phyloP scores from a whole-genome alignment of 495 filamentous ascomycete genomes.

The Hypoxylon cercidicola region DNA sequence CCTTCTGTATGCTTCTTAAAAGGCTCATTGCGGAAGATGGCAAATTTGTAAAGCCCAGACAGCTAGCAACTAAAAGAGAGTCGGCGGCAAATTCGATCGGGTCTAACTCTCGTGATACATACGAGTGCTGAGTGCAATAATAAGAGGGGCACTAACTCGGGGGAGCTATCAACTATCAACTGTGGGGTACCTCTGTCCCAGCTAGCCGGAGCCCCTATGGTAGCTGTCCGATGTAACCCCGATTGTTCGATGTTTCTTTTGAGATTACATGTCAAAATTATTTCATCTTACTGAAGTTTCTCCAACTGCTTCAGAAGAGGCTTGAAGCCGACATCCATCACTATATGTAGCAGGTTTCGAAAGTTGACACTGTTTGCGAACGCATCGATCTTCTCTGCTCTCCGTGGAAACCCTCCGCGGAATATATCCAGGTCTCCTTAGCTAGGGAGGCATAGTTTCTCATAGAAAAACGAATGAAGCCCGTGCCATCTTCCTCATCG shows the following conservation, averaged over 20 bases:
- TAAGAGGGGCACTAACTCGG: slow-evolving; percentile 27
- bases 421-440: no score
- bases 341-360: no score
- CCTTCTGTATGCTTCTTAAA: slow-evolving; percentile 47
- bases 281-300: no score
- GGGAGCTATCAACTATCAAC: slow-evolving; percentile 6
- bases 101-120: slow-evolving; percentile 14
- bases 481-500: no score
- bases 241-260: neutral
- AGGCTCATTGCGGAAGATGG: slow-evolving; percentile 32
- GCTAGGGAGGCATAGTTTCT: no score
- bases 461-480: no score
- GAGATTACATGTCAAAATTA: no score
- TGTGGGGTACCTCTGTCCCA: slow-evolving; percentile 22
- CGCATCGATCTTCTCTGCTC: no score
- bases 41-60: neutral
- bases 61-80: slow-evolving; percentile 8
- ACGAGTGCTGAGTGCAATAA: slow-evolving; percentile 8
- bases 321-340: no score
- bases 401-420: no score
- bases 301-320: no score
- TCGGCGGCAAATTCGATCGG: neutral
- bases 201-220: neutral
- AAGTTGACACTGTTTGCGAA: no score
- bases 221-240: slow-evolving; percentile 18